Conservation (phyloP, 192 early-diverging fungal genomes). For the Powellomyces hirtus region DNA sequence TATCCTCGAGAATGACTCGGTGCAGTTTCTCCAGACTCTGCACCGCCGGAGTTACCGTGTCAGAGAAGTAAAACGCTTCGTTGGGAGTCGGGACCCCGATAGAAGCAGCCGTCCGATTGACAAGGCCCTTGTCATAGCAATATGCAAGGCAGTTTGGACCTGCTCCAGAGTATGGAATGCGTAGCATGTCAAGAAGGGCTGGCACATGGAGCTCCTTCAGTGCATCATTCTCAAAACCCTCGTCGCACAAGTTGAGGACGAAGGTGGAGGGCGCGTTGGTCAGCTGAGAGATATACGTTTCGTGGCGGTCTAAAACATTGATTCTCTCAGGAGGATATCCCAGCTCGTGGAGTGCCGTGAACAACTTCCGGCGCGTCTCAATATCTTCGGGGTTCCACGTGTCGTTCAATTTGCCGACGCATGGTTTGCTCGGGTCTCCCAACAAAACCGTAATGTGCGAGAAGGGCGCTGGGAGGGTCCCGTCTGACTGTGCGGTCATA, state of each 20-base stretch:
- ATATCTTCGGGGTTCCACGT: conserved; percentile 58
- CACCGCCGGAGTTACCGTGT: conserved; percentile 24
- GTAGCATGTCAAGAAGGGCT: conserved; percentile 49
- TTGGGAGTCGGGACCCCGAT: conserved; percentile 51
- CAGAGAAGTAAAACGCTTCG: conserved; percentile 43
- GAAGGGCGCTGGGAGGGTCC: conserved; percentile 10
- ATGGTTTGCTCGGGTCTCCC: conserved; percentile 48
- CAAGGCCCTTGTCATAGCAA: conserved; percentile 61
- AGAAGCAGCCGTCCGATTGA: conserved; percentile 50
- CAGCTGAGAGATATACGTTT: conserved; percentile 18
- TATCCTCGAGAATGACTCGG: conserved; percentile 20
- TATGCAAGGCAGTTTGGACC: conserved; percentile 53
- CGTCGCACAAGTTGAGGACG: conserved; percentile 59
- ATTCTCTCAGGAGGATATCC: conserved; percentile 32
- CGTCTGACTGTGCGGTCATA: neutral
- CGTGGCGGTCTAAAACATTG: conserved; percentile 38
- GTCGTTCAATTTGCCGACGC: conserved; percentile 57
- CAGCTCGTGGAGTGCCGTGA: conserved; percentile 33
- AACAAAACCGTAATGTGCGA: conserved; percentile 38
- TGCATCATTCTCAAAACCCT: conserved; percentile 57
- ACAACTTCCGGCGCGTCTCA: conserved; percentile 44
- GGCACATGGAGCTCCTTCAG: conserved; percentile 56
- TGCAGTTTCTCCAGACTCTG: conserved; percentile 21
- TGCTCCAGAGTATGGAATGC: conserved; percentile 53
- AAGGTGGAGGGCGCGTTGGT: conserved; percentile 27